These are phyloP conservation scores for Atkinsonella hypoxylon DNA, from an alignment of 2,329 filamentous ascomycete species.

Conservation along the genomic window DNA sequence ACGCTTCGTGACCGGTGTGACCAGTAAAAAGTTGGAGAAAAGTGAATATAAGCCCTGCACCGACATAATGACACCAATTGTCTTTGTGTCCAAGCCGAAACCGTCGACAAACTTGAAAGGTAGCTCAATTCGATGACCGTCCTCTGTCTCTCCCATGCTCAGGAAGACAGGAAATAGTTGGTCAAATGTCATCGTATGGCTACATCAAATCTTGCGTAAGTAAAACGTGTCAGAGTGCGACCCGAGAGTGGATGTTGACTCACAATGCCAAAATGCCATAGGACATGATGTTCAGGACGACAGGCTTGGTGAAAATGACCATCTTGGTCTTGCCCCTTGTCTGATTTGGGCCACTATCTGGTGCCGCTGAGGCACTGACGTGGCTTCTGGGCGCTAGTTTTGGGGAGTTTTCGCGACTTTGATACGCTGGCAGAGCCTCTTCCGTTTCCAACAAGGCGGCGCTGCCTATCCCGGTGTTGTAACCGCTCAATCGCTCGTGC, in stretches of 20 bases:
- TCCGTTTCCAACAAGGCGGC: conserved; percentile 22
- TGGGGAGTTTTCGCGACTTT: conserved; percentile 45
- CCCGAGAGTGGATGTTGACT: conserved; percentile 28
- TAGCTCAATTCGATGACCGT: conserved; percentile 39
- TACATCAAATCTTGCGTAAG: conserved; percentile 22
- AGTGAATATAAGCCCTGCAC: conserved; percentile 85
- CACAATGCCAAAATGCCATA: conserved; percentile 93
- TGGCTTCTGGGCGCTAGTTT: conserved; percentile 24
- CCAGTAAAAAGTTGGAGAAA: conserved; percentile 71
- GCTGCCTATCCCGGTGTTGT: conserved; percentile 34
- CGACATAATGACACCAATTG: conserved; percentile 79
- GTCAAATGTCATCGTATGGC: conserved; percentile 95
- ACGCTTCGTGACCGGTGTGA: conserved; percentile 62
- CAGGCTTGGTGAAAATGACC: conserved; percentile 60
- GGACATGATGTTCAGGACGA: conserved; percentile 76
- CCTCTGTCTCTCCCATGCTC: conserved; percentile 48
- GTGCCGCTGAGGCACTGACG: conserved; percentile 8
- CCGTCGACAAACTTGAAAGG: conserved; percentile 87
- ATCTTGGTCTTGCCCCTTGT: conserved; percentile 31
- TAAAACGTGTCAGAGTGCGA: neutral
- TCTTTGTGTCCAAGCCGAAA: conserved; percentile 70
- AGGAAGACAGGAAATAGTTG: conserved; percentile 88
- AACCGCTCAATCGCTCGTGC: conserved; percentile 51
- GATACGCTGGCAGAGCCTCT: conserved; percentile 58
- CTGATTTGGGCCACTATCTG: neutral